Evolutionary conservation across 495 filamentous ascomycete species (phyloP).

Genomic region (Podospora bellae-mahoneyi): DNA sequence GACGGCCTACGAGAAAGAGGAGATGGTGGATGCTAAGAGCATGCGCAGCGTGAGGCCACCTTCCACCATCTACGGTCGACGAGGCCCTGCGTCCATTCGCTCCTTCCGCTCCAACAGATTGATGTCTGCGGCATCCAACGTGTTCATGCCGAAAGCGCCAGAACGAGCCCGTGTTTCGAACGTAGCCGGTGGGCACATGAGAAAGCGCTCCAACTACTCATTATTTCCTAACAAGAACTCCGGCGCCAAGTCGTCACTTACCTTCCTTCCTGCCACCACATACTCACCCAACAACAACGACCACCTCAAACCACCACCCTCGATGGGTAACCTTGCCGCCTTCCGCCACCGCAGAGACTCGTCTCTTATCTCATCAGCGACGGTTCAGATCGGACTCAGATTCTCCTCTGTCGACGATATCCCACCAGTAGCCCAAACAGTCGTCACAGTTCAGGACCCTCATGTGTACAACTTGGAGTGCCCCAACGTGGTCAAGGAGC

Average conservation of each 20-base stretch:
- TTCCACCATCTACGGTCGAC: constrained; percentile 20
- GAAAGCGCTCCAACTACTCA: constrained; percentile 40
- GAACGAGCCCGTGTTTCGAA: constrained; percentile 31
- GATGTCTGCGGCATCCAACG: constrained; percentile 25
- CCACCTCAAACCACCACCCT: constrained; percentile 42
- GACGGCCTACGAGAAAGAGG: constrained; percentile 29
- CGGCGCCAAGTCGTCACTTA: constrained; percentile 32
- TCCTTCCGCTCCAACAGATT: constrained; percentile 37
- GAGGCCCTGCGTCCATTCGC: constrained; percentile 31
- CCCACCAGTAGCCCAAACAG: constrained; percentile 26
- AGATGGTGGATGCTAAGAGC: constrained; percentile 16
- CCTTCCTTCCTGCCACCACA: constrained; percentile 41
- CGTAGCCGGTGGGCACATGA: constrained; percentile 24
- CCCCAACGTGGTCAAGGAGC: constrained; percentile 24
- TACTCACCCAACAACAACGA: constrained; percentile 35
- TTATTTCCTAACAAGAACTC: constrained; percentile 37
- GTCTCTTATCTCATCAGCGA: constrained; percentile 45
- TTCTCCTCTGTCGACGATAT: constrained; percentile 47
- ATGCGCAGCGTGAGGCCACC: constrained; percentile 16
- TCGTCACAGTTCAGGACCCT: constrained; percentile 23
- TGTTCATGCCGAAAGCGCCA: constrained; percentile 29
- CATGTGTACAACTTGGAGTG: constrained; percentile 37
- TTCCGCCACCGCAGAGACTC: constrained; percentile 43
- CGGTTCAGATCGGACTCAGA: constrained; percentile 49
- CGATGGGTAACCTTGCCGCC: constrained; percentile 32